A percentile compares a stretch with the other conserved stretches of the same genome.
These are phyloP conservation scores for Colletotrichum caudatum DNA, from an alignment of 2,329 filamentous ascomycete genomes.

Conservation along the genomic window DNA sequence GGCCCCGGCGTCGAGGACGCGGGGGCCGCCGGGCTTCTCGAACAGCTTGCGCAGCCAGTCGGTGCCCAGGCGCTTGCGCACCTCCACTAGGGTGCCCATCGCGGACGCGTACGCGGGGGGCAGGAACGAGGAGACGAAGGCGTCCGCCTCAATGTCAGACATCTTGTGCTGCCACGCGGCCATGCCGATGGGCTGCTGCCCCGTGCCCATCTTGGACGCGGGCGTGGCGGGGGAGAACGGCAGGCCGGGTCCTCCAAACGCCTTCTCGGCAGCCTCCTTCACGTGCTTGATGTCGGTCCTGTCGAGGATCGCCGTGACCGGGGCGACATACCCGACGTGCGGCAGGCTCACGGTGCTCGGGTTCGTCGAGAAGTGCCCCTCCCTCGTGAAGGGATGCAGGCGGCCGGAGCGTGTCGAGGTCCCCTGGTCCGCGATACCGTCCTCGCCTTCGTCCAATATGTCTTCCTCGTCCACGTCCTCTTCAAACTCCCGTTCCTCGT, in stretches of 20 bases:
- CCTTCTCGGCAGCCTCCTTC: conserved; percentile 74
- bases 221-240: conserved; percentile 83
- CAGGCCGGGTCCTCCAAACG: conserved; percentile 81
- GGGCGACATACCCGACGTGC: conserved; percentile 73
- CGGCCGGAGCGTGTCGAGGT: conserved; percentile 56
- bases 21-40: conserved; percentile 62
- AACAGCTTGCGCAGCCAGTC: conserved; percentile 77
- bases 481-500: conserved; percentile 50
- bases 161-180: conserved; percentile 74
- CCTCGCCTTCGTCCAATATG: conserved; percentile 51
- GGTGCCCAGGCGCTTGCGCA: conserved; percentile 77
- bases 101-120: conserved; percentile 78
- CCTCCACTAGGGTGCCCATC: conserved; percentile 77
- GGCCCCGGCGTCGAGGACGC: conserved; percentile 79
- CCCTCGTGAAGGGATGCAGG: conserved; percentile 78
- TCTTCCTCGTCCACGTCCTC: conserved; percentile 48
- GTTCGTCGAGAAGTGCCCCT: conserved; percentile 79
- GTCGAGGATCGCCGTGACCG: conserved; percentile 76
- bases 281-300: conserved; percentile 81
- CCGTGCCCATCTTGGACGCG: conserved; percentile 63
- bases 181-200: conserved; percentile 74
- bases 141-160: conserved; percentile 81
- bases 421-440: conserved; percentile 37
- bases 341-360: conserved; percentile 84
- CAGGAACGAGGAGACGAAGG: conserved; percentile 76